Evolutionary conservation across 192 early-diverging fungal species (phyloP), one percentile per base, ranked within the genome.

Genomic region (Funneliformis geosporum): DNA sequence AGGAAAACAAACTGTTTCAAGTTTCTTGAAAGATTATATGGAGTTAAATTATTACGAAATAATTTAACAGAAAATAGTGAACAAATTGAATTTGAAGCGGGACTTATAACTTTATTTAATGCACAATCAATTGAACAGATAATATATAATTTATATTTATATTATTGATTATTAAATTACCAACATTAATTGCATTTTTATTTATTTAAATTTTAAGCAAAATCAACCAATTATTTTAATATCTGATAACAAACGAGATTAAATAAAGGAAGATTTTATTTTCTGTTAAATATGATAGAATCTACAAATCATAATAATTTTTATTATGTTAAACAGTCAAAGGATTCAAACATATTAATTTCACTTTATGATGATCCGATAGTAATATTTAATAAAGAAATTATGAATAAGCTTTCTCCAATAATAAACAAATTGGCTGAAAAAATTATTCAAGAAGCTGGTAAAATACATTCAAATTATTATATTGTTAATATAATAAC

Each of bases 11-110:
- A 73, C 25, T 23, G 27, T 73, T 59, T 2, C 59, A 33, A 73
- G 0, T 47, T 73, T 73, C 42, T 73, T 59, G 21, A 73, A 73
- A 25, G 5, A 73, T 27, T 73, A n/a, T 73, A 73, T 59, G 18
- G 25, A 55, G 9, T 73, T 59, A 73, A 73, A 59, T 73, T 73
- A 28, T 50, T 23, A 73, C 10, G 2, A 47, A 47, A 73, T 27
- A 73, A 47, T 47, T 11, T 73, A 64, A 64, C 25, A 64, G 2
- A 64, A 28, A 64, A 28, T 47, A 47, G 0, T 47, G 10, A 10
- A 47, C 10, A 8, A 64, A 9, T 2, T 25, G 27, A 28, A 9
- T 64, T 28, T 64, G 1, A 64, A 8, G 1, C 61, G 6, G 61
- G 7, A 25, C 23, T 64, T 7, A 25, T 28, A 11, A 64, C 61